phyloP scores from a whole-genome alignment of 345 rosid genomes.

The Eucalyptus tenuipes region DNA sequence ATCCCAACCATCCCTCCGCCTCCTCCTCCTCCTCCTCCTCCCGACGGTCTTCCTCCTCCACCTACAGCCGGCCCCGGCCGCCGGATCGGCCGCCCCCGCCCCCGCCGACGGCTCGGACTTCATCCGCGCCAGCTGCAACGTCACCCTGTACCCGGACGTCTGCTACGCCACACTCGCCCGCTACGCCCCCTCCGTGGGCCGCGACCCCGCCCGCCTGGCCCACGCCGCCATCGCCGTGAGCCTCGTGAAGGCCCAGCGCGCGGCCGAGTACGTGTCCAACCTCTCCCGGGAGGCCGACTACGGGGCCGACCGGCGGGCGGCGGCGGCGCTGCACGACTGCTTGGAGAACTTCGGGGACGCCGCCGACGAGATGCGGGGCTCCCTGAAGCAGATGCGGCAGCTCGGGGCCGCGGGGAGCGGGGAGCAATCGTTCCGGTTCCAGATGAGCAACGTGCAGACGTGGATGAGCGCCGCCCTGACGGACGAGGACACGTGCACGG shows the following conservation, averaged over 20 bases:
- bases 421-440: slow-evolving; percentile 43
- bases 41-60: slow-evolving; percentile 8
- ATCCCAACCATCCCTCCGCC: not conserved
- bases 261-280: slow-evolving; percentile 40
- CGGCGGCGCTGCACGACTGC: slow-evolving; percentile 80
- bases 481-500: slow-evolving; percentile 77
- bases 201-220: slow-evolving; percentile 52
- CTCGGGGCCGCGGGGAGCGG: slow-evolving; percentile 20
- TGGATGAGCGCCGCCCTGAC: slow-evolving; percentile 96
- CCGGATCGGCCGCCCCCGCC: not conserved
- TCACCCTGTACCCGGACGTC: slow-evolving; percentile 69
- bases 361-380: slow-evolving; percentile 67
- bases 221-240: slow-evolving; percentile 48
- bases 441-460: slow-evolving; percentile 77
- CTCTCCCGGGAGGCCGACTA: slow-evolving; percentile 50
- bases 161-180: slow-evolving; percentile 59
- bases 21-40: slow-evolving; percentile 5
- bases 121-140: slow-evolving; percentile 66
- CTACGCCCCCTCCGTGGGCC: slow-evolving; percentile 40
- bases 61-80: slow-evolving; percentile 8
- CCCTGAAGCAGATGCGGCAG: slow-evolving; percentile 57
- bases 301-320: slow-evolving; percentile 31
- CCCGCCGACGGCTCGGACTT: slow-evolving; percentile 28
- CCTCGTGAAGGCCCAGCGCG: slow-evolving; percentile 34
- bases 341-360: slow-evolving; percentile 75